Evolutionary conservation across 2,329 filamentous ascomycete genomes (phyloP).

Genomic region (Ophiocordyceps camponoti-leonardi): DNA sequence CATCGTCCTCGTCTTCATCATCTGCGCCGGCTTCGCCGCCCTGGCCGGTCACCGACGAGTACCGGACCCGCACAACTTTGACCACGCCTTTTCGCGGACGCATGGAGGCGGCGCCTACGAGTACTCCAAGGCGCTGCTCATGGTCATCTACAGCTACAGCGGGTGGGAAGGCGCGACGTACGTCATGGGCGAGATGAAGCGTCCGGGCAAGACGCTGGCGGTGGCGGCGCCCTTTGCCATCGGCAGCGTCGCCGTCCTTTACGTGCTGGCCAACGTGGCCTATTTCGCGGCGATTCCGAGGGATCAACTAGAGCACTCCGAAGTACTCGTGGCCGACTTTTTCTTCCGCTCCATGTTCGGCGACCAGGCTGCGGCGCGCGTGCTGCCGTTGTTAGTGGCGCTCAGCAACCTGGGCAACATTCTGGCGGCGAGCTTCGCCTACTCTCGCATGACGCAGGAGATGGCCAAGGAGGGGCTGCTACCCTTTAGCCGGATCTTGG

Average conservation of each 20-base stretch:
- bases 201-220: constrained; percentile 33
- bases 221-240: constrained; percentile 41
- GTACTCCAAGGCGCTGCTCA: constrained; percentile 39
- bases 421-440: constrained; percentile 40
- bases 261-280: constrained; percentile 46
- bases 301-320: constrained; percentile 35
- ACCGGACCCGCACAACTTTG: constrained; percentile 36
- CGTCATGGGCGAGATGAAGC: constrained; percentile 38
- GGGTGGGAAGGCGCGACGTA: constrained; percentile 50
- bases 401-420: constrained; percentile 46
- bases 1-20: constrained; percentile 39
- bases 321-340: constrained; percentile 40
- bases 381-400: constrained; percentile 38
- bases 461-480: constrained; percentile 53
- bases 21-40: constrained; percentile 41
- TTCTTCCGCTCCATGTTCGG: constrained; percentile 49
- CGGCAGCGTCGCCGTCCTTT: constrained; percentile 39
- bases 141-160: constrained; percentile 43
- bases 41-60: constrained; percentile 31
- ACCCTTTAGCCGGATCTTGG: constrained; percentile 50
- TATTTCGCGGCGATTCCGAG: constrained; percentile 48
- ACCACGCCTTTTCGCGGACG: constrained; percentile 33
- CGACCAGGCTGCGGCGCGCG: constrained; percentile 28
- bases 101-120: constrained; percentile 29
- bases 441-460: constrained; percentile 44